Conservation (phyloP, 129 eudicot species). For the Gnaphalium uliginosum region DNA sequence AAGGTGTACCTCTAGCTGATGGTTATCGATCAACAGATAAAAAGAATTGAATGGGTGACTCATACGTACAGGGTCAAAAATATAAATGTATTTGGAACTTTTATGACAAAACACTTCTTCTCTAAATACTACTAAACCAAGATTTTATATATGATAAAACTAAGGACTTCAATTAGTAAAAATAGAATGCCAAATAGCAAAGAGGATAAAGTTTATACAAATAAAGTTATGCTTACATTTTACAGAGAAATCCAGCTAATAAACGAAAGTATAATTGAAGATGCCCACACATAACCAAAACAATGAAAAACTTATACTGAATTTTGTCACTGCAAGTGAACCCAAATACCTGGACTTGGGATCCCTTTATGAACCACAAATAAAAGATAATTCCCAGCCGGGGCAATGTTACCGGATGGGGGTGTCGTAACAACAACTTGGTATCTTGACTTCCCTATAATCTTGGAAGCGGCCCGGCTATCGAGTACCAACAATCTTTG, state of each 20-base stretch:
- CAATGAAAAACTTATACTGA: background rate
- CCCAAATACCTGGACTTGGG: constrained; percentile 77
- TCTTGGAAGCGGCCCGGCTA: constrained; percentile 23
- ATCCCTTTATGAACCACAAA: constrained; percentile 64
- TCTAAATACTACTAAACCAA: too few relatives aligned
- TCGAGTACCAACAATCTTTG: constrained; percentile 58
- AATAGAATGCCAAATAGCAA: background rate
- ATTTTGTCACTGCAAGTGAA: constrained; percentile 38
- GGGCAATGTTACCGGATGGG: constrained; percentile 49
- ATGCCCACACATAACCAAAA: background rate
- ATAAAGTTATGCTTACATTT: background rate
- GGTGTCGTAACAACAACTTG: constrained; percentile 46
- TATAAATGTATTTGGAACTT: too few relatives aligned
- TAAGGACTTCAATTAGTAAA: too few relatives aligned
- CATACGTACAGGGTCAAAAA: too few relatives aligned
- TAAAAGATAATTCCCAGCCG: constrained; percentile 53
- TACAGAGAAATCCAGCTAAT: background rate
- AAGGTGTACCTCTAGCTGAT: too few relatives aligned
- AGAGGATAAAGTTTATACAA: background rate
- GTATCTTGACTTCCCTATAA: constrained; percentile 39
- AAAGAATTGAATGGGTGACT: too few relatives aligned
- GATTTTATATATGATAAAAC: too few relatives aligned
- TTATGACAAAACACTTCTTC: too few relatives aligned
- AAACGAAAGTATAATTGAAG: background rate
- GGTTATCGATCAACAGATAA: too few relatives aligned